Percentiles rank a stretch among this genome's conserved stretches.
Conservation (phyloP, 139 green algal genomes). For the Haematococcus lacustris region DNA sequence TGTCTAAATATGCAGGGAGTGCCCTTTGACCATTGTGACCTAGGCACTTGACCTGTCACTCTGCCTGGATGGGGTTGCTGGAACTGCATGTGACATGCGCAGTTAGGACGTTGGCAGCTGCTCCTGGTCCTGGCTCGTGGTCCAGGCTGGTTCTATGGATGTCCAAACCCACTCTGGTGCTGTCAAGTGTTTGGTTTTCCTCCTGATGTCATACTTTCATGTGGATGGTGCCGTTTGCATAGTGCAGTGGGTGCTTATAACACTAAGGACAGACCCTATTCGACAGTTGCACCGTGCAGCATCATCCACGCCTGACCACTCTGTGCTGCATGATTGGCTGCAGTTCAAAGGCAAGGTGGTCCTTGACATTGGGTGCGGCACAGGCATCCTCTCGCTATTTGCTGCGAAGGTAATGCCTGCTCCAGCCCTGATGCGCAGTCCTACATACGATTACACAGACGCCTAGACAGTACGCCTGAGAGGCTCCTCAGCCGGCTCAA, state of each 20-base stretch:
- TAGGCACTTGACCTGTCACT: not conserved
- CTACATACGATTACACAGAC: too few relatives aligned
- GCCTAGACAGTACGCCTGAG: too few relatives aligned
- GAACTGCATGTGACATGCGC: not conserved
- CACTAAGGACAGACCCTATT: too few relatives aligned
- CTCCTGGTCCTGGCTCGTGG: too few relatives aligned
- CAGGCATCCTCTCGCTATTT: conserved; percentile 91
- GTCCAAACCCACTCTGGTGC: not conserved
- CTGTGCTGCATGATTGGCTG: conserved; percentile 66
- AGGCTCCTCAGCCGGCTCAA: too few relatives aligned
- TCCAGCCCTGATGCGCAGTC: too few relatives aligned
- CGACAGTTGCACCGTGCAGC: conserved; percentile 56
- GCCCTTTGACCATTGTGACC: not conserved
- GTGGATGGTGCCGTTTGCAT: not conserved
- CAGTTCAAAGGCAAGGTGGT: conserved; percentile 72
- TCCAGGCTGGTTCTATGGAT: too few relatives aligned
- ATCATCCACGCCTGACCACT: conserved; percentile 68
- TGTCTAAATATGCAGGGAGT: not conserved
- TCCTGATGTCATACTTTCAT: not conserved
- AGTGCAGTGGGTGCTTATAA: too few relatives aligned
- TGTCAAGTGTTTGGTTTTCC: not conserved
- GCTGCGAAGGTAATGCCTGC: conserved; percentile 78
- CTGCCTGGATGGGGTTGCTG: not conserved
- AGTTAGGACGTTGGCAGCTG: not conserved
- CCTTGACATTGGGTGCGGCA: conserved; percentile 92